phyloP scores from a whole-genome alignment of 495 filamentous ascomycete genomes.

The Tuber borchii region DNA sequence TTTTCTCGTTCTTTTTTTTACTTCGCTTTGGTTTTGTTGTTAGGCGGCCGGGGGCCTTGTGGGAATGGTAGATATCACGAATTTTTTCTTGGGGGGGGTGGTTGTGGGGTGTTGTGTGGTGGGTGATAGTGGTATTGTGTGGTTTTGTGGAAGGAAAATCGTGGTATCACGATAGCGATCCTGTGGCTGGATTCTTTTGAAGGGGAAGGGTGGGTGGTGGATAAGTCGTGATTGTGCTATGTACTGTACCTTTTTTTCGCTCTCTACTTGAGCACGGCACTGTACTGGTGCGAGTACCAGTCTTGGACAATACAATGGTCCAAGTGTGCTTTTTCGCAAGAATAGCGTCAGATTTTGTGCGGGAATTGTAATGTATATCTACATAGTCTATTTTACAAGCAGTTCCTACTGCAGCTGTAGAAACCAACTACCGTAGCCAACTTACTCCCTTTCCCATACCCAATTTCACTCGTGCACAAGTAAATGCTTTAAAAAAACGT shows the following conservation, averaged over 20 bases:
- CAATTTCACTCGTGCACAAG: neutral
- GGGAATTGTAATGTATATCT: neutral
- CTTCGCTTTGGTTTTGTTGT: neutral
- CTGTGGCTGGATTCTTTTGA: neutral
- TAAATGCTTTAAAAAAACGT: neutral
- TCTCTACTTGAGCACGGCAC: neutral
- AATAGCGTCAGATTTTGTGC: neutral
- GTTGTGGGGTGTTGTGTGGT: neutral
- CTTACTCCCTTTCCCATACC: neutral
- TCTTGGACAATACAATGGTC: neutral
- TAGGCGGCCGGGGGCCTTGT: neutral
- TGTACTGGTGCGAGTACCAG: neutral
- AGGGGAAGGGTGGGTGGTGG: neutral
- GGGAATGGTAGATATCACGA: neutral
- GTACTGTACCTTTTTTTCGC: neutral
- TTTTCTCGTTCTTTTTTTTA: neutral
- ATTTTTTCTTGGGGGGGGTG: neutral
- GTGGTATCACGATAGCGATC: neutral
- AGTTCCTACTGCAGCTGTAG: neutral
- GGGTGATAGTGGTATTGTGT: slow-evolving; percentile 1
- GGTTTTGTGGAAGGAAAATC: neutral
- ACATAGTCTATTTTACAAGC: neutral
- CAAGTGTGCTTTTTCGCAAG: neutral
- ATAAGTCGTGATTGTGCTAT: neutral
- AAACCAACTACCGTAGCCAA: neutral